A percentile compares a stretch with the other conserved stretches of the same genome.
Evolutionary conservation across 306 rosid genomes (phyloP).

Genomic region (Fagus sylvatica): DNA sequence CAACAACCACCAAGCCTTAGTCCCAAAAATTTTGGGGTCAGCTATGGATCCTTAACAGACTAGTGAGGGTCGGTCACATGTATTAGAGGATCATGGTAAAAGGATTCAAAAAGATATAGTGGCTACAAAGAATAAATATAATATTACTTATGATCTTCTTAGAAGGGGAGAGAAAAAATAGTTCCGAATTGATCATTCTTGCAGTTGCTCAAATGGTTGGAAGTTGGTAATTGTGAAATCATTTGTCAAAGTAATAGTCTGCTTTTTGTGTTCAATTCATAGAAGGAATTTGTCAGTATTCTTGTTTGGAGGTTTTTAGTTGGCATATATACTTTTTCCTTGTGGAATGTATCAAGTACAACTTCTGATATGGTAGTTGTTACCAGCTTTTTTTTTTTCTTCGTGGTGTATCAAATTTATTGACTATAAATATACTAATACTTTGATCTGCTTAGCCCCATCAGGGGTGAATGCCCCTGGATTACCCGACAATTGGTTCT

Average conservation of each 20-base stretch:
- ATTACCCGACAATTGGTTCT: no score
- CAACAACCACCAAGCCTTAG: no score
- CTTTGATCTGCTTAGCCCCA: no score
- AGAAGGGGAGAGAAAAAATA: not conserved
- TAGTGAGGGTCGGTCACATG: not conserved
- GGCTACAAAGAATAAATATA: not conserved
- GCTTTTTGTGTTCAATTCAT: not conserved
- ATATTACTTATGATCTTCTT: not conserved
- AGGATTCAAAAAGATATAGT: not conserved
- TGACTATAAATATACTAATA: not conserved
- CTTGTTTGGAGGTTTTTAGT: not conserved
- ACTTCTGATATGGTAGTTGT: not conserved
- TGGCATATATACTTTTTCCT: not conserved
- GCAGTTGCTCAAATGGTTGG: not conserved
- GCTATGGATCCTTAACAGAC: no score
- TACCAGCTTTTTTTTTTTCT: not conserved
- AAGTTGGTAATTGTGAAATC: not conserved
- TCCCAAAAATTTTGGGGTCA: no score
- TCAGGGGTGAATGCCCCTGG: no score
- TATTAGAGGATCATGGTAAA: not conserved
- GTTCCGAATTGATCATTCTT: not conserved
- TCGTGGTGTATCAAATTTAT: not conserved
- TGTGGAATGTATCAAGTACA: not conserved
- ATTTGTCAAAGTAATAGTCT: not conserved
- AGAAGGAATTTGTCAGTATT: not conserved